Base-by-base conservation (phyloP, 83 land plant genomes). In the Picea abies region DNA sequence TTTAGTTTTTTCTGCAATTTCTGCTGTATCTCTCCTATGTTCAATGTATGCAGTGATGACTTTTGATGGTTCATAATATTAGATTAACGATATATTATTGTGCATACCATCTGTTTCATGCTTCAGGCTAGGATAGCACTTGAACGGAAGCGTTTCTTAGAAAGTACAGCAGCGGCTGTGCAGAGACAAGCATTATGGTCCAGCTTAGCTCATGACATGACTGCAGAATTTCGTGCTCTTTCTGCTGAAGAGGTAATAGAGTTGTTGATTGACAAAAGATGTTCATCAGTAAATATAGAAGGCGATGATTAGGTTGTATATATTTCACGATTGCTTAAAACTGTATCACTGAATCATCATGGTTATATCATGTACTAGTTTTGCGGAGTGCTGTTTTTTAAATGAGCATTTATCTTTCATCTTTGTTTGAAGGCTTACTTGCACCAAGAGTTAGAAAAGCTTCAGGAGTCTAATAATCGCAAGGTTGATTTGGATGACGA, bases 61-160 rank as follows among this genome's bases (percentile, higher is more conserved):
- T 52, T 41, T 41, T 41, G 44, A 41, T 41, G 6, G 44, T 0
- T 41, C 44, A 41, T 41, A 41, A 41, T 41, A 41, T 41, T 52
- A 10, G 56, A 52, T 52, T 52, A 52, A 52, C 3, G 12, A 10
- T 52, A 52, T 52, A 52, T 11, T 52, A 52, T 52, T 10, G 12
- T 52, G 56, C 56, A 52, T 52, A 3, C 56, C 12, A 52, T 52
- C 14, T 52, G 56, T 52, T 52, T 52, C 56, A n/a, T 65, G 68
- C 26, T n/a, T 63, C 86, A 97, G 99, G 98, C 98, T 79, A 98
- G 98, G 85, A 97, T 97, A 82, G 99, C 97, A 19, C 87, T 97
- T 78, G 99, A 97, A 83, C 70, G 99, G 35, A 87, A 96, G 85
- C 91, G 88, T 60, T 97, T 97, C 87, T 84, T 95, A 22, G 91